phyloP scores from a whole-genome alignment of 192 early-diverging fungal species.

The Coemansia sp. region DNA sequence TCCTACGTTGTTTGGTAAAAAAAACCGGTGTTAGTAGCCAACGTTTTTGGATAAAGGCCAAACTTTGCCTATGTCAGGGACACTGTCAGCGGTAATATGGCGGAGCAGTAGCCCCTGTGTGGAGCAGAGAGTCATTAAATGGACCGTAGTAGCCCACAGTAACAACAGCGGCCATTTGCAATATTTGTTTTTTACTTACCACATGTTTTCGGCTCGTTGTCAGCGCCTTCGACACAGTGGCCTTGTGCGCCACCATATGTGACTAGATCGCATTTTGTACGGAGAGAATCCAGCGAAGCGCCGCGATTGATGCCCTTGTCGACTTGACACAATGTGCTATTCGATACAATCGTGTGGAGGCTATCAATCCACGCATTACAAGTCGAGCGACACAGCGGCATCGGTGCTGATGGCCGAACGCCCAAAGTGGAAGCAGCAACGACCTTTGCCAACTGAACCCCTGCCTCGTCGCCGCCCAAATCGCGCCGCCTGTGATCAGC shows the following conservation, averaged over 20 bases:
- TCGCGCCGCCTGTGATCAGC: constrained; percentile 8
- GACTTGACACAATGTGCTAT: constrained; percentile 41
- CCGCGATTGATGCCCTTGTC: constrained; percentile 42
- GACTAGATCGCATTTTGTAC: constrained; percentile 34
- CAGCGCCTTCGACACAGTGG: constrained; percentile 38
- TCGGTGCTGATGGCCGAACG: constrained; percentile 19
- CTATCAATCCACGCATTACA: constrained; percentile 47
- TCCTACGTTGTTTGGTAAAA: constrained; percentile 13
- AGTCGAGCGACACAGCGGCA: constrained; percentile 41
- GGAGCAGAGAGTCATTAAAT: not conserved
- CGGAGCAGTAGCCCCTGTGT: not conserved
- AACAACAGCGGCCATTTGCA: not conserved
- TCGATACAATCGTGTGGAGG: constrained; percentile 33
- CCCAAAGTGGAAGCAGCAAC: constrained; percentile 22
- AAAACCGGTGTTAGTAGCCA: not conserved
- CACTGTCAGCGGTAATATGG: not conserved
- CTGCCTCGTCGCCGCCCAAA: constrained; percentile 13
- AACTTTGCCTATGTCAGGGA: not conserved
- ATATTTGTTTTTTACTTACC: constrained; percentile 32
- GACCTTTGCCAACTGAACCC: constrained; percentile 28
- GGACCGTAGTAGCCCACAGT: constrained; percentile 1
- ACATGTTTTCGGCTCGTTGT: constrained; percentile 51
- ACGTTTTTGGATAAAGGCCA: not conserved
- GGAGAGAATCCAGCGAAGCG: constrained; percentile 36
- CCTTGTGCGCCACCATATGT: constrained; percentile 31